Conservation (phyloP, 495 filamentous ascomycete species). For the Chaetomium cochliodes region DNA sequence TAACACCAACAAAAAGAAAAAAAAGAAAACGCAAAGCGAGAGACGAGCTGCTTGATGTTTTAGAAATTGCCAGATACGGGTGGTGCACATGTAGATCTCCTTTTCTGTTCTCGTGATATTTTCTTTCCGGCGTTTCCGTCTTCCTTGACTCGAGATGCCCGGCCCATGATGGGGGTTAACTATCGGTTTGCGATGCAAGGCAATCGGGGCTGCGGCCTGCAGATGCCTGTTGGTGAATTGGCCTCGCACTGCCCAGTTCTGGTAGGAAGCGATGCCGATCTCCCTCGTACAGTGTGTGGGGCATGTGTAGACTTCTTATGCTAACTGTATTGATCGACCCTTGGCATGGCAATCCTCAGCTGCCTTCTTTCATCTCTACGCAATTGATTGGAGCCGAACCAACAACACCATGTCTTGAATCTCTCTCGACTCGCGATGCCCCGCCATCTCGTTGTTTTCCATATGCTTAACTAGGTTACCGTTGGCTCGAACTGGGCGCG, state of each 20-base stretch:
- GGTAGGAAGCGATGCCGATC: not conserved
- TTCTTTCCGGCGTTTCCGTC: no score
- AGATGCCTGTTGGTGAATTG: constrained; percentile 2
- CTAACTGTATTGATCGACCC: not conserved
- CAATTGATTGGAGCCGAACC: no score
- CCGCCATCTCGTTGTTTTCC: no score
- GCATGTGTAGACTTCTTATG: not conserved
- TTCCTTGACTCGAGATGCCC: no score
- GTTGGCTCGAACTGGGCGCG: no score
- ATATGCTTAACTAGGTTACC: no score
- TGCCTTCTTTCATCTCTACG: not conserved
- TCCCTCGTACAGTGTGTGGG: not conserved
- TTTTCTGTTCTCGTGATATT: not conserved
- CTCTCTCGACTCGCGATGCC: no score
- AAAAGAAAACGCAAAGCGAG: not conserved
- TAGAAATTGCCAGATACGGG: not conserved
- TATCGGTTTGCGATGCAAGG: not conserved
- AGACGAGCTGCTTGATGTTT: not conserved
- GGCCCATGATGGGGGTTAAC: not conserved
- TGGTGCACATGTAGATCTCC: not conserved
- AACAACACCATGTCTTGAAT: no score
- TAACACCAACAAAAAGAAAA: not conserved
- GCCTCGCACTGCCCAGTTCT: constrained; percentile 5
- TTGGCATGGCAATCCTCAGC: not conserved
- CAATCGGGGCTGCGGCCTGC: not conserved